Conservation (phyloP, 2,329 filamentous ascomycete genomes). For the Fusarium nelsonii region DNA sequence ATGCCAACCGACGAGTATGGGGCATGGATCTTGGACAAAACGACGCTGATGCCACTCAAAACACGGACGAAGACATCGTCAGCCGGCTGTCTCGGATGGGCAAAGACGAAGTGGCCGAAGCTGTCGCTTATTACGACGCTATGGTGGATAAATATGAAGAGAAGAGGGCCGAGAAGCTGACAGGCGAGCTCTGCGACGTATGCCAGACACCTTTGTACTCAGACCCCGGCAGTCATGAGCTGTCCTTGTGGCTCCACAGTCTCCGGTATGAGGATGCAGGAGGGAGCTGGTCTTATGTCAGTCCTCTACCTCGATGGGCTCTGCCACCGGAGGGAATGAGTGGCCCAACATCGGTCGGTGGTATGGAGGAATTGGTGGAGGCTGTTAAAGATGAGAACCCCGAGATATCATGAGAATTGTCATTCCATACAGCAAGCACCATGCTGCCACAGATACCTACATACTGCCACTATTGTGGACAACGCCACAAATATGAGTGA, state of each 20-base stretch:
- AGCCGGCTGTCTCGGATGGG: constrained; percentile 88
- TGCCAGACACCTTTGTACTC: constrained; percentile 93
- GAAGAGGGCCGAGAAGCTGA: constrained; percentile 92
- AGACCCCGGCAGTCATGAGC: constrained; percentile 89
- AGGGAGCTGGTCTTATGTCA: constrained; percentile 89
- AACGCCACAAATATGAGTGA: constrained; percentile 34
- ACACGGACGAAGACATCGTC: constrained; percentile 91
- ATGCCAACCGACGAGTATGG: constrained; percentile 94
- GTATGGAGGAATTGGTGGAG: constrained; percentile 69
- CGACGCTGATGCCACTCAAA: constrained; percentile 73
- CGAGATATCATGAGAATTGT: constrained; percentile 52
- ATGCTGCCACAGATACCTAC: constrained; percentile 24
- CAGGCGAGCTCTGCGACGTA: constrained; percentile 81
- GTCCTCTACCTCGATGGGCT: constrained; percentile 87
- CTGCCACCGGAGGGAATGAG: constrained; percentile 79
- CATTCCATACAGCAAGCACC: constrained; percentile 33
- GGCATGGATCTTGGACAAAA: constrained; percentile 79
- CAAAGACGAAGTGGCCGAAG: constrained; percentile 91
- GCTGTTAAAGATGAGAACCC: constrained; percentile 63
- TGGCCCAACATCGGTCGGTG: constrained; percentile 77
- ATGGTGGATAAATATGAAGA: constrained; percentile 93
- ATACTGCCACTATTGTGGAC: constrained; percentile 16
- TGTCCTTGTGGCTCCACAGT: constrained; percentile 94
- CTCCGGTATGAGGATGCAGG: constrained; percentile 87
- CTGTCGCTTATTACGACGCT: constrained; percentile 92